These are phyloP conservation scores for Hygrophila difformis DNA, from an alignment of 257 asterid genomes.

Conservation along the genomic window DNA sequence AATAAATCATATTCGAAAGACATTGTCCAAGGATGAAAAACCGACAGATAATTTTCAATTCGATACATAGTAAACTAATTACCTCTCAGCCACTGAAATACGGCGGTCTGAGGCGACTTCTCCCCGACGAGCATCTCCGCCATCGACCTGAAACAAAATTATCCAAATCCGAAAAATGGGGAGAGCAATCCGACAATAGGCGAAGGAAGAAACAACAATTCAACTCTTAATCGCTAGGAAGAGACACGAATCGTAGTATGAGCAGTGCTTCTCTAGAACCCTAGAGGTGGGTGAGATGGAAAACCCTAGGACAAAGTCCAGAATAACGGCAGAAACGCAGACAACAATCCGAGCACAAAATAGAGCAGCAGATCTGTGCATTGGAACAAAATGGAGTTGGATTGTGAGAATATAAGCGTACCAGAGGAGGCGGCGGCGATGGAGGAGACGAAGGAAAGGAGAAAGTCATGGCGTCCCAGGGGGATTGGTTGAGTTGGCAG, in stretches of 20 bases:
- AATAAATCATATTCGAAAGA: conserved; percentile 13
- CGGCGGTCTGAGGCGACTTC: conserved; percentile 29
- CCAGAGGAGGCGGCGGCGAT: conserved; percentile 31
- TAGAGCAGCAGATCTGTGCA: conserved; percentile 25
- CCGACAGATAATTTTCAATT: conserved; percentile 14
- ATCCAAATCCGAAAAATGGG: no score
- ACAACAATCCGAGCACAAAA: not conserved
- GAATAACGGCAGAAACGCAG: conserved; percentile 20
- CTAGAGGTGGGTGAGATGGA: conserved; percentile 26
- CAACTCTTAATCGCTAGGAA: conserved; percentile 8
- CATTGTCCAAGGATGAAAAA: conserved; percentile 4
- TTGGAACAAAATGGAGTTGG: not conserved
- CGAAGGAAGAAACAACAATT: no score
- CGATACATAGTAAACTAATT: conserved; percentile 15
- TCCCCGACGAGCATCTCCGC: conserved; percentile 8
- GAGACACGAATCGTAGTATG: conserved; percentile 23
- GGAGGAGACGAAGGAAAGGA: conserved; percentile 37
- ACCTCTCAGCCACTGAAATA: conserved; percentile 34
- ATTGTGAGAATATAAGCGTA: conserved; percentile 10
- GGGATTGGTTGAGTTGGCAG: conserved; percentile 53
- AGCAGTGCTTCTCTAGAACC: conserved; percentile 28
- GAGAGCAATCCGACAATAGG: conserved; percentile 14
- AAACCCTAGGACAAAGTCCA: conserved; percentile 46
- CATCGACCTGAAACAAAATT: conserved; percentile 32
- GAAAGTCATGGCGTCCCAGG: conserved; percentile 71